Evolutionary conservation across 1,284 basidiomycete genomes (phyloP), one percentile per base, ranked within the genome.

Genomic region (Xerocomus amazonicus): DNA sequence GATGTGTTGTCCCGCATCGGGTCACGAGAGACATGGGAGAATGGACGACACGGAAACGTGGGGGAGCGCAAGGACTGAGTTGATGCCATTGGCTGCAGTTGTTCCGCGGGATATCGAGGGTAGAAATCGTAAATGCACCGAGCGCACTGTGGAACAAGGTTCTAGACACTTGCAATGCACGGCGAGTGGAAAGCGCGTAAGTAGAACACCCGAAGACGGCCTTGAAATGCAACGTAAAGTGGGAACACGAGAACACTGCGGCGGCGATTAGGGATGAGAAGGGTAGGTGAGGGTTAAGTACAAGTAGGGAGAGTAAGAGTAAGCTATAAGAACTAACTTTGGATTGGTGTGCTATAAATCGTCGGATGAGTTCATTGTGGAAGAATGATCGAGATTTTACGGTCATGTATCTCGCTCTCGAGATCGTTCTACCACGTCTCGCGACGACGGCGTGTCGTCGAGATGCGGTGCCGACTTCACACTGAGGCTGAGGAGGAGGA

Each of bases 81-180:
- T 49, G 41, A 46, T 14, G 37, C 31, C 28, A 35, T 50, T 41
- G 49, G 39, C n/a, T 12, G 31, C 9, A 37, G 28, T 9, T 50
- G 34, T 59, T 52, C 61, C 58, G 59, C 60, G 60, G 59, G 4
- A 59, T 35, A 52, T 13, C 40, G 45, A 23, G 16, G 28, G 26
- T 19, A 40, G 28, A 33, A 23, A 23, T 23, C 12, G 8, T 45
- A 37, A 43, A 43, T 33, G 23, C n/a, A 48, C 36, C 41, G 37
- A 39, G 45, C 16, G 36, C 49, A 44, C 43, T 39, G 29, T n/a
- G n/a, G n/a, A n/a, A n/a, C n/a, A n/a, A n/a, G n/a, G n/a, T 48
- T 59, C 38, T 34, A 59, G 35, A 40, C 47, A 47, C 42, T 33
- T 33, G 35, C 53, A 57, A 34, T 39, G 44, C 32, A 43, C 53